Evolutionary conservation across 1,284 basidiomycete species (phyloP).

Genomic region (Takashimella tepidaria): DNA sequence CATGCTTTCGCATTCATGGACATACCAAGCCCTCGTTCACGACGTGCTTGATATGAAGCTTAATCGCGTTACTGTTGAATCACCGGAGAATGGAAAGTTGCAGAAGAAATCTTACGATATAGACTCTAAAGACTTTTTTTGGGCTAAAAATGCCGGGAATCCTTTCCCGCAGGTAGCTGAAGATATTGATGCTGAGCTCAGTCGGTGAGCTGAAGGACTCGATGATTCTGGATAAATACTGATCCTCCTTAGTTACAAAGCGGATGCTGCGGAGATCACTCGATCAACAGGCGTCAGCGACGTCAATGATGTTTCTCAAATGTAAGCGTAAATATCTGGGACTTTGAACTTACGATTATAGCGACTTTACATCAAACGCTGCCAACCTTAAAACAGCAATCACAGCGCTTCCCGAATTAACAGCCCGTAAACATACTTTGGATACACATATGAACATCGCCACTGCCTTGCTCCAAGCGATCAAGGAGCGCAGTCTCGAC

Average conservation of each 20-base stretch:
- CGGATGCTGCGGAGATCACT: conserved; percentile 95
- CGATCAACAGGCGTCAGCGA: conserved; percentile 93
- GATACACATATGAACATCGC: conserved; percentile 99
- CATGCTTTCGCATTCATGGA: conserved; percentile 97
- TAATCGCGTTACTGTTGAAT: conserved; percentile 81
- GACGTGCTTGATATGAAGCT: conserved; percentile 97
- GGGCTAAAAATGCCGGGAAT: conserved; percentile 91
- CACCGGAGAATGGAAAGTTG: conserved; percentile 55
- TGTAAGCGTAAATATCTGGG: conserved; percentile 61
- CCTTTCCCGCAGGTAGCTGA: conserved; percentile 99
- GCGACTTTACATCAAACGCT: conserved; percentile 91
- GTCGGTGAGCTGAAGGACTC: conserved; percentile 50
- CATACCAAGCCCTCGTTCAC: conserved; percentile 96
- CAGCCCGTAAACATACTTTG: conserved; percentile 89
- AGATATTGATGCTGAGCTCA: conserved; percentile 90
- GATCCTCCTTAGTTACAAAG: conserved; percentile 67
- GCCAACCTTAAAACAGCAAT: conserved; percentile 95
- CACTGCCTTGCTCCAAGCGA: conserved; percentile 88
- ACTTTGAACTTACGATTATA: too few relatives aligned
- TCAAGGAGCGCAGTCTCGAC: conserved; percentile 91
- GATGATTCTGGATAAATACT: not conserved
- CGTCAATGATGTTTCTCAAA: conserved; percentile 87
- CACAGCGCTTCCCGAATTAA: conserved; percentile 95
- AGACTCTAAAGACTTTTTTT: conserved; percentile 98
- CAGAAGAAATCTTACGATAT: conserved; percentile 91